Evolutionary conservation across 768 basidiomycete species (phyloP).

Genomic region (Mrakia gelida): DNA sequence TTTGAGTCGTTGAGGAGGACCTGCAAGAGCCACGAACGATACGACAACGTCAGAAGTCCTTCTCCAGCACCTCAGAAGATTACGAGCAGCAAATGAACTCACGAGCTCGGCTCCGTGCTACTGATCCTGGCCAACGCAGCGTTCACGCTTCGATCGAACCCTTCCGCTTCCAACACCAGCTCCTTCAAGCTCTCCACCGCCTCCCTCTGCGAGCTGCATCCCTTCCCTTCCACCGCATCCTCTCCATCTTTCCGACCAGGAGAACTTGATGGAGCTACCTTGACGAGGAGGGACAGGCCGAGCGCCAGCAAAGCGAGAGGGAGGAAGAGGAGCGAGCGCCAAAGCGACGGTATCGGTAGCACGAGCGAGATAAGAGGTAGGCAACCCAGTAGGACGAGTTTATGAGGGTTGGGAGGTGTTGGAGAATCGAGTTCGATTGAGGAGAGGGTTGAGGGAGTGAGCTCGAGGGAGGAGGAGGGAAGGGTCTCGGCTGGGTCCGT

Average conservation of each 20-base stretch:
- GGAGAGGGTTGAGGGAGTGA: not conserved
- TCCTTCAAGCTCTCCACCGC: not conserved
- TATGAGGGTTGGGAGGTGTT: not conserved
- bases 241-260: not conserved
- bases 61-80: not conserved
- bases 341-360: slow-evolving; percentile 3
- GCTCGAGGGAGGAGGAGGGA: not conserved
- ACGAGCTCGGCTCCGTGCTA: slow-evolving; percentile 11
- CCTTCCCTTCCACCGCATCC: not conserved
- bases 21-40: not conserved
- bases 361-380: not conserved
- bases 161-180: slow-evolving; percentile 22
- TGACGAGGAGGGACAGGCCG: not conserved
- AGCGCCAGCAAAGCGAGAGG: not conserved
- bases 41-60: too few relatives aligned
- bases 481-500: not conserved
- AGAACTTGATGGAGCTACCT: not conserved
- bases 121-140: not conserved
- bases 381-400: not conserved
- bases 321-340: not conserved
- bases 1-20: not conserved
- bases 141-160: slow-evolving; percentile 18
- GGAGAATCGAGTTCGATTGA: not conserved
- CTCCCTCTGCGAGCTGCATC: slow-evolving; percentile 3
- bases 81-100: not conserved